These are phyloP conservation scores for Pythium periplocum DNA, from an alignment of 352 stramenopile genomes.

Conservation along the genomic window DNA sequence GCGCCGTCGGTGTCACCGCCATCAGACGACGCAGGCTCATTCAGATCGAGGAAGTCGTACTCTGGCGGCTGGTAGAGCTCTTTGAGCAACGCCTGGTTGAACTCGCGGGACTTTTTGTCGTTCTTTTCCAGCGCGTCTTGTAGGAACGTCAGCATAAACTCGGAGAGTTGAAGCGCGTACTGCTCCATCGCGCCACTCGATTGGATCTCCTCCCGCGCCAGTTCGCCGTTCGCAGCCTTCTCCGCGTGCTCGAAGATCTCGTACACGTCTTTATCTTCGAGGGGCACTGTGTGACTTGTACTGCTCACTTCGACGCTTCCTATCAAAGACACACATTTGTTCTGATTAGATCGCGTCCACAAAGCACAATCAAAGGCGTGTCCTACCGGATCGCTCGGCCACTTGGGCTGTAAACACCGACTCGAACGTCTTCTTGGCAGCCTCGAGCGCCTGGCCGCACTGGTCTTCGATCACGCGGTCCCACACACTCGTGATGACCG, in stretches of 20 bases:
- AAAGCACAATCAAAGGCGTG: too few relatives aligned
- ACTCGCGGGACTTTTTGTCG: constrained; percentile 28
- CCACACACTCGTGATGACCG: constrained; percentile 80
- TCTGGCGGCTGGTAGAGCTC: constrained; percentile 26
- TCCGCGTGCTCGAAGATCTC: constrained; percentile 29
- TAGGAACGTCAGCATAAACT: constrained; percentile 39
- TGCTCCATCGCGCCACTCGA: constrained; percentile 29
- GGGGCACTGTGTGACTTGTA: too few relatives aligned
- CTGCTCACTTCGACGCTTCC: too few relatives aligned
- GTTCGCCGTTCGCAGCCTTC: constrained; percentile 24
- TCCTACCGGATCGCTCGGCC: constrained; percentile 31
- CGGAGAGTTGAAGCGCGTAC: constrained; percentile 42
- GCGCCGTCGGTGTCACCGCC: constrained; percentile 23
- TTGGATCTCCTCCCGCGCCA: constrained; percentile 35
- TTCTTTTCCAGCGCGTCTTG: constrained; percentile 27
- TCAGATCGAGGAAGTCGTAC: constrained; percentile 22
- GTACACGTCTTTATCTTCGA: constrained; percentile 35
- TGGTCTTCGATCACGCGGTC: constrained; percentile 73
- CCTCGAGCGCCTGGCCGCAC: constrained; percentile 55
- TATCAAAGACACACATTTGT: too few relatives aligned
- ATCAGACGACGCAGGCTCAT: constrained; percentile 3
- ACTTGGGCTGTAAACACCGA: constrained; percentile 23
- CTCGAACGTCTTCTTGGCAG: constrained; percentile 43
- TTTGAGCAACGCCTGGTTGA: constrained; percentile 42
- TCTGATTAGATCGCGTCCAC: too few relatives aligned